Evolutionary conservation across 345 rosid species (phyloP), one percentile per base, ranked within the genome.

Genomic region (Arabidopsis arenosa): DNA sequence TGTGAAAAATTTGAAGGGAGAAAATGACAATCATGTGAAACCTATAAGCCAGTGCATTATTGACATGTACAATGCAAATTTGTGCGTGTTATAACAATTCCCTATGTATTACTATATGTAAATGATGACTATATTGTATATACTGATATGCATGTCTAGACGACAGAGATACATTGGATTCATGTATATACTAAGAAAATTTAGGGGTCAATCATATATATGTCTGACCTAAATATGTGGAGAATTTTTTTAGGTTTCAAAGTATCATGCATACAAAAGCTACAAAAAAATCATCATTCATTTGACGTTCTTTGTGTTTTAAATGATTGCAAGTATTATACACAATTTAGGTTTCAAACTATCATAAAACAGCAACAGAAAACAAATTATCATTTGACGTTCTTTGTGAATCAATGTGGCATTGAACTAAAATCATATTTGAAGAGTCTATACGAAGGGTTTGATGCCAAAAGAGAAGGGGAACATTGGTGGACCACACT

Each of bases 401-500:
- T 56, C 39, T 49, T 49, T 17, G 56, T 6, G 28, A 44, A 47
- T 14, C 40, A 64, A 26, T 62, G 33, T 41, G 41, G 40, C 69
- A n/a, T 62, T 53, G 13, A 72, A 41, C 53, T 21, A 17, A 33
- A 41, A 63, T 64, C 39, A 65, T 21, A 65, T 55, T 30, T 17
- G 68, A 59, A 75, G 68, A 57, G 43, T 28, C 35, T 39, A 28
- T 59, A 51, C 33, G 69, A 68, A 68, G 17, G 45, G 40, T 49
- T 76, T 61, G 49, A 37, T 60, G 58, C 49, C 57, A 53, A 63
- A 53, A 62, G 57, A 43, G 59, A 61, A 67, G 54, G 69, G 80
- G 63, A 41, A 63, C 80, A 76, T 69, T 4, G 70, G 53, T 69
- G 75, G 75, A 51, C 75, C 79, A 61, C 74, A 68, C 21, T 17